A percentile compares a stretch with the other conserved stretches of the same genome.
These are phyloP conservation scores for Vigna unguiculata DNA, from an alignment of 306 rosid genomes.

Conservation along the genomic window DNA sequence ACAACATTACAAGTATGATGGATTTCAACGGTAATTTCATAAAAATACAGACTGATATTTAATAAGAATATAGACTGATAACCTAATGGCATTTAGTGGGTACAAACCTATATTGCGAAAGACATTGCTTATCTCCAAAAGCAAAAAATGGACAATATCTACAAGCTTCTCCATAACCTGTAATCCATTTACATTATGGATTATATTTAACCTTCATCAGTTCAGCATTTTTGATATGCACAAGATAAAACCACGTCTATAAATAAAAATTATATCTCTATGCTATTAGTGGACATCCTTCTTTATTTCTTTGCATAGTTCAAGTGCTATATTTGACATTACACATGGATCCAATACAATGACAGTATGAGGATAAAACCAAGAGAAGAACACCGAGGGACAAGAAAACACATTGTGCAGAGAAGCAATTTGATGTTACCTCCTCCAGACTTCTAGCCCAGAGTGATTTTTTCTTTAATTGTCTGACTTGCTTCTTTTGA, in stretches of 20 bases:
- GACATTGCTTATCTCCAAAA: constrained; percentile 66
- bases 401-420: constrained; percentile 38
- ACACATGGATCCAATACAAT: neutral
- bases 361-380: constrained; percentile 9
- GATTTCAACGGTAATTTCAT: constrained; percentile 28
- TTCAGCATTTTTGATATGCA: constrained; percentile 32
- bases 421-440: constrained; percentile 58
- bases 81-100: constrained; percentile 10
- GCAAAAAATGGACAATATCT: constrained; percentile 66
- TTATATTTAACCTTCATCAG: neutral
- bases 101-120: constrained; percentile 66
- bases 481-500: constrained; percentile 73
- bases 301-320: too few relatives aligned
- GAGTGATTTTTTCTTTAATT: constrained; percentile 81
- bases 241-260: constrained; percentile 3
- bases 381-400: constrained; percentile 23
- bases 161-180: constrained; percentile 87
- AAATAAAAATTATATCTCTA: constrained; percentile 17
- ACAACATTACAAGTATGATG: constrained; percentile 17
- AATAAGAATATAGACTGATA: too few relatives aligned
- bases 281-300: too few relatives aligned
- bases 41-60: neutral
- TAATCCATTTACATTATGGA: constrained; percentile 48
- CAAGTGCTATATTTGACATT: neutral
- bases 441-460: constrained; percentile 89